Evolutionary conservation across 2,329 filamentous ascomycete species (phyloP).

Genomic region (Phialocephala subalpina): DNA sequence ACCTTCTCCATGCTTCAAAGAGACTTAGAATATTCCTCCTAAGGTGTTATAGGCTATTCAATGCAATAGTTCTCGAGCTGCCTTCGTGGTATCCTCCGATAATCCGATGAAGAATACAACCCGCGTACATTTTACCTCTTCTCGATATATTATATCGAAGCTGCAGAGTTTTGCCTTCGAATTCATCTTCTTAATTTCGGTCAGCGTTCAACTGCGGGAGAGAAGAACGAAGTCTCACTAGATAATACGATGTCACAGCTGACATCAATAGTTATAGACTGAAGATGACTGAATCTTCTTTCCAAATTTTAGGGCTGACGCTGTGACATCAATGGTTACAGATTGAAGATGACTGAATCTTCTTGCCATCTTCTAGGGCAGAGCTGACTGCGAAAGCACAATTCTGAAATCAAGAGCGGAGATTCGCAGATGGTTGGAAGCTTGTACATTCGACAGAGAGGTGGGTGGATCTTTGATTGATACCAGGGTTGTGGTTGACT

Average conservation of each 20-base stretch:
- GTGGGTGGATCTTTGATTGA: neutral
- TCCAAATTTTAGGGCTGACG: constrained; percentile 1
- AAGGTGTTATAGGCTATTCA: constrained; percentile 30
- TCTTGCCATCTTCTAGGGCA: constrained; percentile 21
- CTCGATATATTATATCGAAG: constrained; percentile 33
- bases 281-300: constrained; percentile 30
- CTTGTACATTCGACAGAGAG: constrained; percentile 6
- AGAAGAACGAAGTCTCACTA: constrained; percentile 34
- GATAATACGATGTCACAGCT: constrained; percentile 34
- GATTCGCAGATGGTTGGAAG: constrained; percentile 11
- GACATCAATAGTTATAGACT: constrained; percentile 34
- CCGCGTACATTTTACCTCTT: constrained; percentile 31
- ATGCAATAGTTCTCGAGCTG: constrained; percentile 30
- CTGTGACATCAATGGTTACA: constrained; percentile 33
- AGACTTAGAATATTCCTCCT: constrained; percentile 31
- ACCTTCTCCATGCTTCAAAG: constrained; percentile 33
- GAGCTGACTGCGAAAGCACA: constrained; percentile 10
- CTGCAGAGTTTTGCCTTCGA: constrained; percentile 29
- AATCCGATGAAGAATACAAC: constrained; percentile 31
- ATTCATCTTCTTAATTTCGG: constrained; percentile 33
- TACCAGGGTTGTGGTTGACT: constrained; percentile 6
- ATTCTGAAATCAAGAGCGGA: constrained; percentile 8
- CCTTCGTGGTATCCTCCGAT: constrained; percentile 28
- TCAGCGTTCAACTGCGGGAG: constrained; percentile 29
- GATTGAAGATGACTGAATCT: constrained; percentile 34